Conservation (phyloP, 2,329 filamentous ascomycete genomes). For the Claviceps quebecensis region DNA sequence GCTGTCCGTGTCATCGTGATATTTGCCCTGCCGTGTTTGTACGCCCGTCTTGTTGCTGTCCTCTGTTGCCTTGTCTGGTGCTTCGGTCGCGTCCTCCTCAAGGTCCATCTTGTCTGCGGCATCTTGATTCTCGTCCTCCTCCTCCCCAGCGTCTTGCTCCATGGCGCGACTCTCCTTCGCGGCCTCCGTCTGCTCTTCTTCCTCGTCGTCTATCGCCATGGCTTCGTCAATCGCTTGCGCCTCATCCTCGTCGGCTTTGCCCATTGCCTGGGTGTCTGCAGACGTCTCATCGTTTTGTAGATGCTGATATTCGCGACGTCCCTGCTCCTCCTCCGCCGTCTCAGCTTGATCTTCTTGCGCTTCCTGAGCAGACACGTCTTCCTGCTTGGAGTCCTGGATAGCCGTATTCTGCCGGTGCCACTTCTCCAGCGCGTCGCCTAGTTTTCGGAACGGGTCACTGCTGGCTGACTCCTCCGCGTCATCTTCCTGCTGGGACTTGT, state of each 20-base stretch:
- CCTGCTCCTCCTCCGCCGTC: constrained; percentile 47
- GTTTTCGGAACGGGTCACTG: constrained; percentile 74
- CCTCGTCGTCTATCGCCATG: constrained; percentile 73
- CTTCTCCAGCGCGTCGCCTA: constrained; percentile 81
- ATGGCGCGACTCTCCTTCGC: constrained; percentile 29
- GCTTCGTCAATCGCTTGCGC: constrained; percentile 73
- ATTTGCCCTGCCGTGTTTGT: constrained; percentile 44
- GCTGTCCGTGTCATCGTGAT: constrained; percentile 33
- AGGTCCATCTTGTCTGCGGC: constrained; percentile 30
- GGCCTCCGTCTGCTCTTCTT: constrained; percentile 52
- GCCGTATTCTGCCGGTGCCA: constrained; percentile 85
- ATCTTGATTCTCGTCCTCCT: constrained; percentile 31
- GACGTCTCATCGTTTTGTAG: constrained; percentile 68
- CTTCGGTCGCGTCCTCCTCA: constrained; percentile 19
- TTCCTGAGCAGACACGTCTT: constrained; percentile 13
- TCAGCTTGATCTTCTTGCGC: constrained; percentile 32
- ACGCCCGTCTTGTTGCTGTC: constrained; percentile 47
- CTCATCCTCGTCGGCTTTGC: constrained; percentile 76
- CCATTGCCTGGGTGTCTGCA: constrained; percentile 83
- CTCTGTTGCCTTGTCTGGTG: constrained; percentile 19
- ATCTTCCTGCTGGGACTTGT: constrained; percentile 28
- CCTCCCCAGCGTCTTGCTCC: constrained; percentile 39
- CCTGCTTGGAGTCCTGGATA: constrained; percentile 47
- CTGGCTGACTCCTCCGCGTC: constrained; percentile 31
- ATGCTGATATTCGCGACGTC: constrained; percentile 82